These are phyloP conservation scores for Dactylorhiza incarnata DNA, from an alignment of 106 monocot species.

Conservation along the genomic window DNA sequence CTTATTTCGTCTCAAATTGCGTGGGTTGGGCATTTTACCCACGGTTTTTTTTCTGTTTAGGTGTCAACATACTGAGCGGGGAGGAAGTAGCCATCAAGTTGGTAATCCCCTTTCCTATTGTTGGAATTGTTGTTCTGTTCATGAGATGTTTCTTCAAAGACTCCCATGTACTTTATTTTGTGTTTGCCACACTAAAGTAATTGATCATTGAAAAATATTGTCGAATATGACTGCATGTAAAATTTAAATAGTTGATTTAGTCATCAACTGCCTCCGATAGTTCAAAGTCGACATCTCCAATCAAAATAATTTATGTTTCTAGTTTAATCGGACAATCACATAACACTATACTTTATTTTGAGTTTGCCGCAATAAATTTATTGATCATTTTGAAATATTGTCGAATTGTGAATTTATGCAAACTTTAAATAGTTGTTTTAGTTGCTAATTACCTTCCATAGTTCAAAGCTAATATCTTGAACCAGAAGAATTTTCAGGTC, in stretches of 20 bases:
- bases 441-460: not conserved
- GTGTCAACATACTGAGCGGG: slow-evolving; percentile 74
- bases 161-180: not conserved
- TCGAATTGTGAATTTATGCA: no score
- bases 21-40: not conserved
- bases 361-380: no score
- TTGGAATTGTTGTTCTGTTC: not conserved
- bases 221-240: not conserved
- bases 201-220: not conserved
- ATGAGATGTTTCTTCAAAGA: not conserved
- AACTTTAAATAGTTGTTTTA: not conserved
- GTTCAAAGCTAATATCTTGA: no score
- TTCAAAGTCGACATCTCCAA: not conserved
- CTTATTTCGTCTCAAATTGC: not conserved
- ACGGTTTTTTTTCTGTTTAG: slow-evolving; percentile 29
- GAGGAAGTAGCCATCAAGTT: slow-evolving; percentile 89
- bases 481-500: no score
- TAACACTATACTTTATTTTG: no score
- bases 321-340: no score
- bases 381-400: no score
- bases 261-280: not conserved
- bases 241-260: not conserved
- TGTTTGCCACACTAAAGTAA: not conserved
- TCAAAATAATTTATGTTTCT: no score
- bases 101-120: slow-evolving; percentile 30